Evolutionary conservation across 345 rosid species (phyloP).

Genomic region (Lumnitzera littorea): DNA sequence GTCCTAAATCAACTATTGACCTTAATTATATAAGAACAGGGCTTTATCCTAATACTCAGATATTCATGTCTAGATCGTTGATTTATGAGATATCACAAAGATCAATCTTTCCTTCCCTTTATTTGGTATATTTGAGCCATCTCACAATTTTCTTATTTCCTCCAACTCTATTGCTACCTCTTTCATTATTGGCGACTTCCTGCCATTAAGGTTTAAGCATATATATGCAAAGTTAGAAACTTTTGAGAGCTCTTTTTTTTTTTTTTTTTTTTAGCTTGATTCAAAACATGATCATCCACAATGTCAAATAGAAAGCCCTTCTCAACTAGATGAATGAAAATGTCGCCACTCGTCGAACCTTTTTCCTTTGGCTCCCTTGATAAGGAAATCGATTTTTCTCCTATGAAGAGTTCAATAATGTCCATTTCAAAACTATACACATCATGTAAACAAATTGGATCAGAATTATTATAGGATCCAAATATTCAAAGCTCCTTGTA

Average conservation of each 20-base stretch:
- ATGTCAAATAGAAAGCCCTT: constrained; percentile 2
- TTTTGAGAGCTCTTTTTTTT: too few relatives aligned
- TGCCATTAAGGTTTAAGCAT: constrained; percentile 9
- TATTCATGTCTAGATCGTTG: too few relatives aligned
- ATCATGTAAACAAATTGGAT: constrained; percentile 14
- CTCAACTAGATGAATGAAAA: constrained; percentile 10
- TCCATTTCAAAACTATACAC: constrained; percentile 21
- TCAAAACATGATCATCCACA: constrained; percentile 3
- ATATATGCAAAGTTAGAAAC: constrained; percentile 10
- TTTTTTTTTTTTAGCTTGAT: constrained; percentile 6
- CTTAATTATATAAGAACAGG: too few relatives aligned
- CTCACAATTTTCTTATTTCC: constrained; percentile 1
- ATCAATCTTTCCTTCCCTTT: too few relatives aligned
- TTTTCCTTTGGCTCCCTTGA: background rate
- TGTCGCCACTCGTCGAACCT: constrained; percentile 5
- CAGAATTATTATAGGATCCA: constrained; percentile 20
- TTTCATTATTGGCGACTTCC: constrained; percentile 13
- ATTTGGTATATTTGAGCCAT: too few relatives aligned
- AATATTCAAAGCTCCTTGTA: constrained; percentile 14
- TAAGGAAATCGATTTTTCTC: constrained; percentile 7
- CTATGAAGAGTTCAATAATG: constrained; percentile 8
- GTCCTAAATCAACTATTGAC: too few relatives aligned
- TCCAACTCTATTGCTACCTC: constrained; percentile 8
- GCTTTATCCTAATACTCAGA: too few relatives aligned
- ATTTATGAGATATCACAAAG: too few relatives aligned